Evolutionary conservation across 306 rosid species (phyloP), one percentile per base, ranked within the genome.

Genomic region (Chamaecrista fasciculata): DNA sequence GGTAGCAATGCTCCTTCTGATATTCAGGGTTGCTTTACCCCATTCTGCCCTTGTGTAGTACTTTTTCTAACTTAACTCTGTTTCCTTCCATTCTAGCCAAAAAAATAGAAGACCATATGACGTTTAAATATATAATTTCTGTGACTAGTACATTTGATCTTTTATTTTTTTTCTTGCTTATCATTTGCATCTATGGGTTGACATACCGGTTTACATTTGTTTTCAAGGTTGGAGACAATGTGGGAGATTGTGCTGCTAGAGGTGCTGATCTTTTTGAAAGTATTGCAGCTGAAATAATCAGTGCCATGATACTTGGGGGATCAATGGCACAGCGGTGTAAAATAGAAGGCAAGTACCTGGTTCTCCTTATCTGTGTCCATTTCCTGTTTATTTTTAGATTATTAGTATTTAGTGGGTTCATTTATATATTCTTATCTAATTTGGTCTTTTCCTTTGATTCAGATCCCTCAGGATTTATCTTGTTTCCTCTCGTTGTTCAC

Each of bases 251-350:
- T 82, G 97, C 98, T 3, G 98, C 98, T 58, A 84, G 98, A 80
- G 98, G 98, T 82, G 98, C 98, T 57, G 98, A 94, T 86, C 98
- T 94, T 55, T 94, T 94, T 81, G 98, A 94, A 85, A 94, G 98
- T 80, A 94, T 94, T 36, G 97, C 98, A 3, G 98, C 98, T 57
- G 98, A 94, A 82, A 94, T 94, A 79, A 91, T 91, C 63, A 94
- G 98, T 82, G 98, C 98, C 61, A 94, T 94, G 98, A 94, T 94
- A 75, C 97, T 94, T 62, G 98, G 98, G 42, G 97, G 88, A 85
- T 83, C 98, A 60, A 90, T 94, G 98, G 98, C 98, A 40, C 79
- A 84, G 28, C 90, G 86, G 34, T 94, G 97, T 86, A 94, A 91
- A 94, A 86, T 94, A 20, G 96, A 86, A 83, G 95, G 98, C 71